Percentiles rank a stretch among this genome's conserved stretches.
Evolutionary conservation across 2,329 filamentous ascomycete species (phyloP).

Genomic region (Fusarium buharicum): DNA sequence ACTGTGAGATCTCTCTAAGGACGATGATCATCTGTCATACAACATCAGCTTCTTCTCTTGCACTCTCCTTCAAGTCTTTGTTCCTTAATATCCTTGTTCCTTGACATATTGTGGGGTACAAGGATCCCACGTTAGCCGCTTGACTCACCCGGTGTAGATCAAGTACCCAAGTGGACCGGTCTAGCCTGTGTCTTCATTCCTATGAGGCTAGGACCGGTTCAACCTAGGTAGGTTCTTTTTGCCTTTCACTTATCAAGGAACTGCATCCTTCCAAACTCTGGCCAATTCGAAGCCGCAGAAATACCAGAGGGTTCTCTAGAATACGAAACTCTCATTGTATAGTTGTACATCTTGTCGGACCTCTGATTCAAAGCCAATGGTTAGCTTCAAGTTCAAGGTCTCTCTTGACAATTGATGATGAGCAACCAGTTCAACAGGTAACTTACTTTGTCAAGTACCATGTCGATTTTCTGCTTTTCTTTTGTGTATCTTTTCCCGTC

Average conservation of each 20-base stretch:
- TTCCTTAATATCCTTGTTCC: no score
- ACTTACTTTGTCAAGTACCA: neutral
- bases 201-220: conserved; percentile 6
- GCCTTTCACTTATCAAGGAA: neutral
- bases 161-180: conserved; percentile 17
- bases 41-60: neutral
- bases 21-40: neutral
- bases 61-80: neutral
- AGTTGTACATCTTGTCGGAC: neutral
- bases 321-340: neutral
- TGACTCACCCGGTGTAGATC: conserved; percentile 40
- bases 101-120: neutral
- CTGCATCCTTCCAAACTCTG: neutral
- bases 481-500: no score
- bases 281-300: neutral
- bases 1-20: neutral
- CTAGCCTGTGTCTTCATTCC: conserved; percentile 4
- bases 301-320: no score
- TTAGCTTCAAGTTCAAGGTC: neutral
- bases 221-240: conserved; percentile 2
- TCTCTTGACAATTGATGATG: neutral
- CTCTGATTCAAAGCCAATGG: neutral
- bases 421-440: neutral
- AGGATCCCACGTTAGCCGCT: conserved; percentile 18
- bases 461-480: accelerated